Conservation (phyloP, 2,329 filamentous ascomycete genomes). For the Dactylellina sp. region DNA sequence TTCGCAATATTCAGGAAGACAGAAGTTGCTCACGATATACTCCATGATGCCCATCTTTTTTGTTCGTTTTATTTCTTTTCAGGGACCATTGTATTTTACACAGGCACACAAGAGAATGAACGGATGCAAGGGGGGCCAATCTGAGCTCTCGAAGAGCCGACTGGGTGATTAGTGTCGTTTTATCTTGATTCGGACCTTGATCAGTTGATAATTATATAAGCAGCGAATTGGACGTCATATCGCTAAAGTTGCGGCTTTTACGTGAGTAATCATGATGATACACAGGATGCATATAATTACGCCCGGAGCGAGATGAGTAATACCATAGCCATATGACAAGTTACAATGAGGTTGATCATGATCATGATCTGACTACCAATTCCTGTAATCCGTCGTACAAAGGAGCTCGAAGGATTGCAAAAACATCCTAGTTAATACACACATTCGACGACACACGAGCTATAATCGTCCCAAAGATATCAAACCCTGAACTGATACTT, state of each 20-base stretch:
- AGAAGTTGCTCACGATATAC: slow-evolving; percentile 14
- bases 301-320: slow-evolving; percentile 1
- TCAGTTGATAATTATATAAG: neutral
- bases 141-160: too few species aligned
- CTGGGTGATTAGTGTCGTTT: too few species aligned
- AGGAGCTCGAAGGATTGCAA: neutral
- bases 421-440: neutral
- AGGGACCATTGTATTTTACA: too few species aligned
- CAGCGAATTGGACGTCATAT: neutral
- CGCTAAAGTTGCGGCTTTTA: neutral
- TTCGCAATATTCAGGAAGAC: neutral
- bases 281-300: slow-evolving; percentile 2
- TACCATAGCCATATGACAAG: neutral
- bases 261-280: slow-evolving; percentile 16
- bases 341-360: neutral
- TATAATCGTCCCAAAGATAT: too few species aligned
- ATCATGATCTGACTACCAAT: neutral
- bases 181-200: neutral
- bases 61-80: too few species aligned
- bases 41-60: slow-evolving; percentile 14
- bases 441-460: neutral
- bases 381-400: neutral
- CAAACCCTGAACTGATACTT: neutral
- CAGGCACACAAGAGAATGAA: too few species aligned
- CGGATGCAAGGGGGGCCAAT: too few species aligned